A percentile compares a stretch with the other conserved stretches of the same genome.
Conservation (phyloP, 1,284 basidiomycete species). For the Pseudozyma sp. region DNA sequence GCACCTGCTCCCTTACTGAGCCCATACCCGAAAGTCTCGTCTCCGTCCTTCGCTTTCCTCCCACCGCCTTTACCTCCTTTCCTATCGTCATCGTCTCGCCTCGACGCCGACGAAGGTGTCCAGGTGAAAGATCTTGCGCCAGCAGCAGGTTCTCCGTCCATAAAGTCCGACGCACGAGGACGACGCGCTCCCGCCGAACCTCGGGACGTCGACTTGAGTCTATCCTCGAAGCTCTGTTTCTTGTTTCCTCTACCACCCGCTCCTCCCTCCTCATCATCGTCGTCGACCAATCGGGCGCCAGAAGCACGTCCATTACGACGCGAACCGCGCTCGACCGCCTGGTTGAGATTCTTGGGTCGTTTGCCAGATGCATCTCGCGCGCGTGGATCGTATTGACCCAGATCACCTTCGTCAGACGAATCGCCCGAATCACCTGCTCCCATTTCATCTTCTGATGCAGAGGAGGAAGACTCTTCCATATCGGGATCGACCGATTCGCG, state of each 20-base stretch:
- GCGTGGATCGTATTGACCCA: conserved; percentile 52
- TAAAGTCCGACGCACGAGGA: conserved; percentile 39
- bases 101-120: conserved; percentile 45
- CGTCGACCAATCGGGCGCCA: conserved; percentile 43
- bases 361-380: conserved; percentile 63
- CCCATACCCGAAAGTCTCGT: conserved; percentile 70
- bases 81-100: conserved; percentile 13
- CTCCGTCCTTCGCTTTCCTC: conserved; percentile 69
- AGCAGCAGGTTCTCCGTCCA: conserved; percentile 24
- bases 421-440: conserved; percentile 70
- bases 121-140: conserved; percentile 48
- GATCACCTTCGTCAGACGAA: conserved; percentile 59
- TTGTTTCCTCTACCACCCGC: conserved; percentile 35
- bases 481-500: conserved; percentile 74
- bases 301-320: conserved; percentile 58
- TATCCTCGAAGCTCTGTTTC: conserved; percentile 47
- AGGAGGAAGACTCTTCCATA: conserved; percentile 45
- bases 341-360: conserved; percentile 71
- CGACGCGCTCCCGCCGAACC: conserved; percentile 3
- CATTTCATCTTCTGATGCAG: conserved; percentile 7
- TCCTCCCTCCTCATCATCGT: conserved; percentile 36
- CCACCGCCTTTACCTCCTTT: conserved; percentile 4
- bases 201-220: conserved; percentile 28
- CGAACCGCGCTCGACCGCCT: conserved; percentile 65
- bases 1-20: conserved; percentile 64